Conservation (phyloP, 1,139 yeast species). For the Geotrichum citri-aurantii region DNA sequence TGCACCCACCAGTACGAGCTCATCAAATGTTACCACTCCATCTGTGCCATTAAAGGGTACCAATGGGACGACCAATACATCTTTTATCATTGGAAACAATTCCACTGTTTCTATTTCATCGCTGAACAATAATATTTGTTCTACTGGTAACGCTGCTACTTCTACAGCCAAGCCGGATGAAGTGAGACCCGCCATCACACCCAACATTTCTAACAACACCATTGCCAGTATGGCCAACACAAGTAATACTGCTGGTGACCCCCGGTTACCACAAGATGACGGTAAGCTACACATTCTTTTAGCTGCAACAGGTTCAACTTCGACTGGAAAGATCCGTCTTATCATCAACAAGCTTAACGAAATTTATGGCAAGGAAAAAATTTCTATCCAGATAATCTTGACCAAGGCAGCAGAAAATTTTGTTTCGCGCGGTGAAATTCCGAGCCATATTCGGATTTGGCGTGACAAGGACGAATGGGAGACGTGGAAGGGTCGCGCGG, state of each 20-base stretch:
- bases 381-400: conserved; percentile 72
- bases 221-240: not conserved
- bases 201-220: not conserved
- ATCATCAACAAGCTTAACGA: conserved; percentile 73
- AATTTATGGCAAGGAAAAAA: conserved; percentile 66
- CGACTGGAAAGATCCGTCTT: conserved; percentile 66
- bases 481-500: conserved; percentile 77
- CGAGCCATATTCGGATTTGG: conserved; percentile 70
- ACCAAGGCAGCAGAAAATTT: conserved; percentile 83
- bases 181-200: not conserved
- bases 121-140: not conserved
- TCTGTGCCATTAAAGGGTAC: not conserved
- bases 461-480: conserved; percentile 89
- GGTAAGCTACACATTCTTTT: conserved; percentile 80
- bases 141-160: not conserved
- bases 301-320: conserved; percentile 87
- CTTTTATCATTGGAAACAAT: not conserved
- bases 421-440: conserved; percentile 53
- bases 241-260: conserved; percentile 49
- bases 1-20: not conserved
- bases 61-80: not conserved
- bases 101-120: not conserved
- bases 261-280: conserved; percentile 83
- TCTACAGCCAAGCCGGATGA: not conserved
- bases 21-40: not conserved